Conservation (phyloP, 176 grass and related monocot genomes). For the Echinochloa phyllopogon region DNA sequence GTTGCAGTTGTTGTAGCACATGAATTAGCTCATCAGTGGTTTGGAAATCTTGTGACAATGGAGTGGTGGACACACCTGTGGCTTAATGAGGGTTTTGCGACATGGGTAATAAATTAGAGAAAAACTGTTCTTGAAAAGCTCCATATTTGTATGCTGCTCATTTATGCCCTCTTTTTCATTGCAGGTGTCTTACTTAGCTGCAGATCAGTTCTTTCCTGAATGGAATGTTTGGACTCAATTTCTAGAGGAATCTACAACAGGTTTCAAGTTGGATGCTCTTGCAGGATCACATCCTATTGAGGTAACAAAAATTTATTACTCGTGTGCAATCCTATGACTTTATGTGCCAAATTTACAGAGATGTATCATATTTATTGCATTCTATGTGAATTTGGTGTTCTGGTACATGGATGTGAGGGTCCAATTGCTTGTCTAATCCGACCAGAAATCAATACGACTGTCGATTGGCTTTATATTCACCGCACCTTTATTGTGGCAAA, state of each 20-base stretch:
- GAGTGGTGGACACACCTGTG: conserved; percentile 99
- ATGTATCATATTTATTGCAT: background rate
- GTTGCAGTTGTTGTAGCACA: conserved; percentile 93
- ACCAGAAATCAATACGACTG: background rate
- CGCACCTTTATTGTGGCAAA: conserved; percentile 17
- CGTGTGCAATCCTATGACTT: conserved; percentile 10
- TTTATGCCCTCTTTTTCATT: conserved; percentile 24
- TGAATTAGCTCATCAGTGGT: conserved; percentile 98
- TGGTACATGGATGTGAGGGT: background rate
- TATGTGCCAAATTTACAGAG: conserved; percentile 1
- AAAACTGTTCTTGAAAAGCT: conserved; percentile 12
- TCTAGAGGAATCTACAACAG: conserved; percentile 75
- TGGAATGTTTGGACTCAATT: conserved; percentile 99
- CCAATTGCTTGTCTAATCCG: background rate
- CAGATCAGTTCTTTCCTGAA: conserved; percentile 86
- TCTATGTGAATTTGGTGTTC: conserved; percentile 12
- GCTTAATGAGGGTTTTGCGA: conserved; percentile 98
- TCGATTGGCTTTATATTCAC: background rate
- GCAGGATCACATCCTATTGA: conserved; percentile 95
- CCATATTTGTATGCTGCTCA: conserved; percentile 33
- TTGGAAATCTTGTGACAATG: conserved; percentile 98
- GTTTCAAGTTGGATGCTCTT: conserved; percentile 86
- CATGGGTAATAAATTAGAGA: conserved; percentile 73
- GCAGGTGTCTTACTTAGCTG: conserved; percentile 84
- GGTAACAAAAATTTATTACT: conserved; percentile 47